These are phyloP conservation scores for Castanea sativa DNA, from an alignment of 306 rosid genomes.

Conservation along the genomic window DNA sequence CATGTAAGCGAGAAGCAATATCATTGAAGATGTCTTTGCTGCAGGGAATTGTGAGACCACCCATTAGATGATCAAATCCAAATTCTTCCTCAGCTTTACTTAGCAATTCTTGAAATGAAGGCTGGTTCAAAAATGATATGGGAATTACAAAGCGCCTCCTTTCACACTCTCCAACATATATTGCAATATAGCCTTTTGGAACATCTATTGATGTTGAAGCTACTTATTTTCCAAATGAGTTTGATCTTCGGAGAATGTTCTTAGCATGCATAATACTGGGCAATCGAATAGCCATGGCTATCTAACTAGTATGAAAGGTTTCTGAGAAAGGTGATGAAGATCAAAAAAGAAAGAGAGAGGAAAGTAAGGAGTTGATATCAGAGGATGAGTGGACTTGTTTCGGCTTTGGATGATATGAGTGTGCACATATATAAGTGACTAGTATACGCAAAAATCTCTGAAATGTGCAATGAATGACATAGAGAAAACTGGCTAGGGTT, in stretches of 20 bases:
- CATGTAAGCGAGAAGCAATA: no score
- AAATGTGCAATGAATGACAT: no score
- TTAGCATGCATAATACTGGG: neutral
- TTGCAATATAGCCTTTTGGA: neutral
- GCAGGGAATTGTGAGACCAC: no score
- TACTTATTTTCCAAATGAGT: neutral
- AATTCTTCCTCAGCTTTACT: slow-evolving; percentile 25
- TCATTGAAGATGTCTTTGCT: no score
- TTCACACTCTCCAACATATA: no score
- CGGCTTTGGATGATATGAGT: neutral
- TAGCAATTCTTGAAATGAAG: slow-evolving; percentile 26
- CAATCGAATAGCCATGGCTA: neutral
- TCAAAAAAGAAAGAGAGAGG: no score
- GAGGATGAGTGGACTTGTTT: neutral
- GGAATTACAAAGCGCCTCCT: no score
- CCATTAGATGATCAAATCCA: neutral
- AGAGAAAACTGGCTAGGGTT: neutral
- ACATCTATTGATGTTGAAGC: neutral
- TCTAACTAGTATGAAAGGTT: no score
- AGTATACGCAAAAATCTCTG: neutral
- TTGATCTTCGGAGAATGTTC: neutral
- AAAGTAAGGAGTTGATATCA: no score
- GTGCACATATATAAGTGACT: neutral
- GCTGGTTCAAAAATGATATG: slow-evolving; percentile 25
- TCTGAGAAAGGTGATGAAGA: no score